Percentiles rank a stretch among this genome's conserved stretches.
These are phyloP conservation scores for Ramicandelaber brevisporus DNA, from an alignment of 192 early-diverging fungal genomes.

Conservation along the genomic window DNA sequence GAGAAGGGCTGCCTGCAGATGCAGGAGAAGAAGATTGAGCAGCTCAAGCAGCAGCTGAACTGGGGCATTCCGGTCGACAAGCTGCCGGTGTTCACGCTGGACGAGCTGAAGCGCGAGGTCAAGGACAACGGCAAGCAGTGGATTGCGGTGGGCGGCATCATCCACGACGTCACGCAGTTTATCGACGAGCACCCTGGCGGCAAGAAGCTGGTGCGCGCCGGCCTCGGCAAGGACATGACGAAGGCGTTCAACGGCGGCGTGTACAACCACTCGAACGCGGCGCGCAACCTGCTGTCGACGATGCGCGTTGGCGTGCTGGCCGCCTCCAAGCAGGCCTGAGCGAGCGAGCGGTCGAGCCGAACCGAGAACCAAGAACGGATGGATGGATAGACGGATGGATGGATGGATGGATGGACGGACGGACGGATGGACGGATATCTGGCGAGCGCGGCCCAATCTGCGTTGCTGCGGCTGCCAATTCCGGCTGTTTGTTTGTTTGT, in stretches of 20 bases:
- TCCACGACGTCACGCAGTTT: constrained; percentile 60
- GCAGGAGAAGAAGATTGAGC: constrained; percentile 52
- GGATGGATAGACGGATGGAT: too few species aligned
- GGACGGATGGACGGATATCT: too few species aligned
- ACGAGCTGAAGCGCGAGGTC: constrained; percentile 31
- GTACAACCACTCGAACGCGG: constrained; percentile 71
- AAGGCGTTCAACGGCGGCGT: constrained; percentile 67
- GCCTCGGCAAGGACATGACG: constrained; percentile 65
- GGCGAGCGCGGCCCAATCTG: too few species aligned
- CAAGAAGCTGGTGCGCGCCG: constrained; percentile 28
- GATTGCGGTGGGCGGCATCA: constrained; percentile 56
- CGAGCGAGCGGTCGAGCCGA: too few species aligned
- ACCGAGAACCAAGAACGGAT: too few species aligned
- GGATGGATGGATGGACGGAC: too few species aligned
- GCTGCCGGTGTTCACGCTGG: constrained; percentile 36
- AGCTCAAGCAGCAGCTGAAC: constrained; percentile 30
- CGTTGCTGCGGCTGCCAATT: too few species aligned
- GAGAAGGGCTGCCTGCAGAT: constrained; percentile 45
- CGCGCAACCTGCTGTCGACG: constrained; percentile 48
- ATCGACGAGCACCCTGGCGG: constrained; percentile 75
- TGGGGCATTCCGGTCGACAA: constrained; percentile 45
- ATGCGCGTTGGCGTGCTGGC: constrained; percentile 48
- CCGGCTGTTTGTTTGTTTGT: too few species aligned
- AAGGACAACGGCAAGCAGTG: constrained; percentile 35
- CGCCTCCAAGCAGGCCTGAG: too few species aligned